Base-by-base conservation (phyloP, 2,329 filamentous ascomycete species). In the Scedosporium aurantiacum region DNA sequence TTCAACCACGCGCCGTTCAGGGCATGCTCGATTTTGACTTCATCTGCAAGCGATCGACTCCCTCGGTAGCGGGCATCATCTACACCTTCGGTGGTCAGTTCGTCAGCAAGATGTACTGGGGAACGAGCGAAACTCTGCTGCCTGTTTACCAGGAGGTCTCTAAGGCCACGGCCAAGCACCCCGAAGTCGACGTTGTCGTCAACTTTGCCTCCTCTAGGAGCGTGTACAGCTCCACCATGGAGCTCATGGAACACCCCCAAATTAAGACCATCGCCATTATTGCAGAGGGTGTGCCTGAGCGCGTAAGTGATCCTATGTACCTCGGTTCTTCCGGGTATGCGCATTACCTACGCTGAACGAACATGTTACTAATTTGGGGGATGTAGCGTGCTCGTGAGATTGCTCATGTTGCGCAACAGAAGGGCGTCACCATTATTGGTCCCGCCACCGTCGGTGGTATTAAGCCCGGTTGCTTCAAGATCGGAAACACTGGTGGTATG, bases 101-200 rank as follows among this genome's bases (percentile, higher is more conserved):
- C 86, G 94, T 99, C 75, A 97, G 91, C 87, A 99, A 99, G 88
- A 97, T 99, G 94, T 99, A 99, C 89, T 99, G 94, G 94, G 94
- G 94, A 73, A 99, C 94, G 73, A 97, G 91, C 81, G 94, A 99
- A 84, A 99, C 94, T 65, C 87, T 99, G 67, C 86, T 99, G 70
- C 94, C 94, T 66, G 94, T 99, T 75, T 99, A 99, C 85, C 93
- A 99, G 81, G 85, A 90, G 72, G 89, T 92, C 58, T 81, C 85
- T 69, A 96, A 97, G 83, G 94, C 94, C 70, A 87, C 97, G 74
- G 85, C 85, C 77, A 99, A 99, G 87, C 94, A 99, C 84, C 86
- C 83, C 65, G 94, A 99, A 69, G 94, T 97, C 66, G 94, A 99
- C 75, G 92, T 91, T 62, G 90, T 99, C 65, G 94, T 99, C 82